phyloP scores from a whole-genome alignment of 2,329 filamentous ascomycete species.

The Colletotrichum tabaci region DNA sequence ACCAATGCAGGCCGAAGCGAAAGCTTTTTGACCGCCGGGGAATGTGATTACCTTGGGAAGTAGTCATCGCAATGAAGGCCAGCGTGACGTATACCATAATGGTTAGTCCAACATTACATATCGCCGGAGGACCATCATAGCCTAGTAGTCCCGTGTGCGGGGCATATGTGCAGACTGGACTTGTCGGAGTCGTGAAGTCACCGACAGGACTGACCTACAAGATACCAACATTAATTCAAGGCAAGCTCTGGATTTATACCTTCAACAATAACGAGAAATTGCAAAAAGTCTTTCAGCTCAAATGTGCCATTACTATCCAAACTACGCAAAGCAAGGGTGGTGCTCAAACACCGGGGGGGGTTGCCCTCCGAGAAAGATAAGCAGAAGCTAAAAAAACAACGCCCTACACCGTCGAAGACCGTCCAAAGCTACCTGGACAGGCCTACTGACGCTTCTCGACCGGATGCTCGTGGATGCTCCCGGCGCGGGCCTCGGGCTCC shows the following conservation, averaged over 20 bases:
- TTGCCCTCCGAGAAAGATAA: background rate
- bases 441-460: slow-evolving; percentile 9
- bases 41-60: too few species aligned
- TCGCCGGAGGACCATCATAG: too few species aligned
- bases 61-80: too few species aligned
- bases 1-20: too few species aligned
- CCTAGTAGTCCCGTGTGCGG: too few species aligned
- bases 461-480: slow-evolving; percentile 60
- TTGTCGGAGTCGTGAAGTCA: too few species aligned
- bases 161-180: too few species aligned
- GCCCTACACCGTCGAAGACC: background rate
- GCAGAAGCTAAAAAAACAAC: background rate
- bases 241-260: slow-evolving; percentile 49
- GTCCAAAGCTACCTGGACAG: background rate
- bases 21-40: too few species aligned
- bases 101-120: too few species aligned
- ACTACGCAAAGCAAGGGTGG: background rate
- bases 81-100: too few species aligned
- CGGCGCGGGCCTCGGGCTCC: slow-evolving; percentile 49
- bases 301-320: background rate
- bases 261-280: slow-evolving; percentile 41
- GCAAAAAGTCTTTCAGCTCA: background rate
- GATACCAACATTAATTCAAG: background rate
- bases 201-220: too few species aligned
- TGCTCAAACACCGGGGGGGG: slow-evolving; percentile 8